A percentile compares a stretch with the other conserved stretches of the same genome.
Conservation (phyloP, 768 basidiomycete genomes). For the Boletus coccyginus region DNA sequence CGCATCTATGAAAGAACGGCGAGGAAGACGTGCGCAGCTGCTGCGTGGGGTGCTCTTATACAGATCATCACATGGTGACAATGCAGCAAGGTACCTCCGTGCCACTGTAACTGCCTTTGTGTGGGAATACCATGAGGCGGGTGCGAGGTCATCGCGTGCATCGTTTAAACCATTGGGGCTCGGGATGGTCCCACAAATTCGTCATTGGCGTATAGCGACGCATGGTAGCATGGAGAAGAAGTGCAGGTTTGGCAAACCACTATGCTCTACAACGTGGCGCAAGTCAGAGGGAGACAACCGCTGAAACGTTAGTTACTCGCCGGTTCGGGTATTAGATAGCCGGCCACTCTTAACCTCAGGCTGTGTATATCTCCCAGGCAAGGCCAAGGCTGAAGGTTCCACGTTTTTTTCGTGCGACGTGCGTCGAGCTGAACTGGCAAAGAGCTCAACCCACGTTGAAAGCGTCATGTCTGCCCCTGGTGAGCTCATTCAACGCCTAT, state of each 20-base stretch:
- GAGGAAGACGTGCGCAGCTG: background rate
- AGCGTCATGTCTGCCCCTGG: slow-evolving; percentile 15
- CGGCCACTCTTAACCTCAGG: background rate
- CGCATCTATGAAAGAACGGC: slow-evolving; percentile 10
- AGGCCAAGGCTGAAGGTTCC: too few species aligned
- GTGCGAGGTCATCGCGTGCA: background rate
- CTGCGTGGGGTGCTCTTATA: slow-evolving; percentile 3
- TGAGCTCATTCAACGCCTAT: background rate
- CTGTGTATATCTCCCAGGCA: too few species aligned
- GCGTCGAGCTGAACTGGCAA: background rate
- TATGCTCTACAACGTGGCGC: background rate
- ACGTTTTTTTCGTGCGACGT: background rate
- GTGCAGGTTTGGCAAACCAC: too few species aligned
- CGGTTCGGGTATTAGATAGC: slow-evolving; percentile 1
- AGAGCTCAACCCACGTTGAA: background rate
- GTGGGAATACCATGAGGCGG: background rate
- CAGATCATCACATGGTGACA: background rate
- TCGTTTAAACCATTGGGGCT: background rate
- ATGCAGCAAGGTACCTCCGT: background rate
- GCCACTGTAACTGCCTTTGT: background rate
- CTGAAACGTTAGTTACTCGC: background rate
- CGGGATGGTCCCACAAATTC: background rate
- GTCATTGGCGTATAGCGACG: background rate
- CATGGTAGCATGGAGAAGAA: background rate
- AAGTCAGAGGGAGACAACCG: too few species aligned